phyloP scores from a whole-genome alignment of 306 rosid genomes.

The Cucumis sativus region Cucumber_9930_V3 NC_026661.2:18265501-18266000 shows the following conservation, averaged over 20 bases:
- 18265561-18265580: neutral
- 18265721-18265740: slow-evolving; percentile 13
- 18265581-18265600: neutral
- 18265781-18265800: slow-evolving; percentile 97
- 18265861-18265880: neutral
- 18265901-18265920: neutral
- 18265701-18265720: neutral
- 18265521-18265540: neutral
- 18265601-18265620: neutral
- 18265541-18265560: neutral
- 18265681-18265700: neutral
- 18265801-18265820: slow-evolving; percentile 76
- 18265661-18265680: neutral
- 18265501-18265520: neutral
- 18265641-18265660: neutral
- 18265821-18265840: slow-evolving; percentile 27
- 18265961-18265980: slow-evolving; percentile 46
- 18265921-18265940: slow-evolving; percentile 7
- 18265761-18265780: slow-evolving; percentile 58
- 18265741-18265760: slow-evolving; percentile 96
- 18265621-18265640: neutral
- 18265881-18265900: neutral
- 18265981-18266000: slow-evolving; percentile 70
- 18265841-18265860: neutral
- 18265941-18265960: slow-evolving; percentile 50